Percentiles rank a stretch among this genome's conserved stretches.
Conservation (phyloP, 441 rosid species). For the Macaranga tanarius region DNA sequence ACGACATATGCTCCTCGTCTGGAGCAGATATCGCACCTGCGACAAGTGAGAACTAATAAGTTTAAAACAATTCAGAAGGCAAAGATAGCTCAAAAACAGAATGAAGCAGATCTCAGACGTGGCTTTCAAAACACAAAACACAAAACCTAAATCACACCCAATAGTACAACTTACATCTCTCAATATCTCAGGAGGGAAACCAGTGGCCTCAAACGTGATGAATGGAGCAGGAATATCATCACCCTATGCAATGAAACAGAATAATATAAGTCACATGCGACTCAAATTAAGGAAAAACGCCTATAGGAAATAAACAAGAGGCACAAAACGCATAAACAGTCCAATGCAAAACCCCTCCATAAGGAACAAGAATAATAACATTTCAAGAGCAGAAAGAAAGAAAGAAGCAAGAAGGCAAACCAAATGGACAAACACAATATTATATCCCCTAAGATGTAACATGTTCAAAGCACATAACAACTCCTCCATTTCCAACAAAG, state of each 20-base stretch:
- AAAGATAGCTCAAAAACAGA: conserved; percentile 25
- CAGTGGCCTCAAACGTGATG: conserved; percentile 87
- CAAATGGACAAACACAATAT: background rate
- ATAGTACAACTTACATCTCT: conserved; percentile 63
- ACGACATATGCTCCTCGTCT: conserved; percentile 91
- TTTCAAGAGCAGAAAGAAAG: background rate
- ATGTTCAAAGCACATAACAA: background rate
- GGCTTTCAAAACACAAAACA: conserved; percentile 22
- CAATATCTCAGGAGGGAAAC: conserved; percentile 88
- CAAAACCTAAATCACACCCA: conserved; percentile 15
- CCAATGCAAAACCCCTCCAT: background rate
- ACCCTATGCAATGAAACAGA: conserved; percentile 54
- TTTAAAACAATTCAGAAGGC: conserved; percentile 36
- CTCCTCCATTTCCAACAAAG: background rate
- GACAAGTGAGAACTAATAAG: conserved; percentile 69
- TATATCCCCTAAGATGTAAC: background rate
- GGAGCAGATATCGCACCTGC: conserved; percentile 99
- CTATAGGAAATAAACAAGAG: background rate
- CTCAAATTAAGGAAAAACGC: conserved; percentile 9
- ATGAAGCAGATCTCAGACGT: conserved; percentile 26
- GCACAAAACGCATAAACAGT: conserved; percentile 4
- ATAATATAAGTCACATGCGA: conserved; percentile 19
- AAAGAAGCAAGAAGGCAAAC: background rate
- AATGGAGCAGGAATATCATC: conserved; percentile 86
- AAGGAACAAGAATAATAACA: background rate